These are phyloP conservation scores for Podila verticillata DNA, from an alignment of 192 early-diverging fungal genomes.

Conservation along the genomic window DNA sequence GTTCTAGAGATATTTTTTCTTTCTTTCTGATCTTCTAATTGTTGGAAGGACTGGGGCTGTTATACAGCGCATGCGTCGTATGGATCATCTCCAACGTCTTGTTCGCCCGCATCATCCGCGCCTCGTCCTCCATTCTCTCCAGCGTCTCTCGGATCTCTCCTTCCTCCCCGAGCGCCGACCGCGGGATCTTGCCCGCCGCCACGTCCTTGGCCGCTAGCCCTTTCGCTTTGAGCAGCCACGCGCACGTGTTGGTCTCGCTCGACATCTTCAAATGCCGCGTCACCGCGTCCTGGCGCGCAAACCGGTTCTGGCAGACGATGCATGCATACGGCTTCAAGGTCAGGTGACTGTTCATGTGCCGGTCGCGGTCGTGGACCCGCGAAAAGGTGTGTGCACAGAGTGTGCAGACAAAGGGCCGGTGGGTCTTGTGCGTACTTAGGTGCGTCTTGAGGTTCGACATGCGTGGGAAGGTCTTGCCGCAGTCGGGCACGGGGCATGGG, in stretches of 20 bases:
- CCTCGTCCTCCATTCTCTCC: slow-evolving; percentile 26
- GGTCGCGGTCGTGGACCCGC: slow-evolving; percentile 80
- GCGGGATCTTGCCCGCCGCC: slow-evolving; percentile 6
- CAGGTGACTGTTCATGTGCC: slow-evolving; percentile 79
- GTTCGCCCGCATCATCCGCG: slow-evolving; percentile 2
- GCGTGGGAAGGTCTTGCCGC: slow-evolving; percentile 72
- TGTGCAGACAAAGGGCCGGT: slow-evolving; percentile 71
- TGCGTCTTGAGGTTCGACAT: slow-evolving; percentile 79
- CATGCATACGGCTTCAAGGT: slow-evolving; percentile 76
- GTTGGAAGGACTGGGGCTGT: too few species aligned
- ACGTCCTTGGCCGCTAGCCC: slow-evolving; percentile 22
- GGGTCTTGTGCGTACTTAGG: slow-evolving; percentile 67
- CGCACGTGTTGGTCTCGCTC: slow-evolving; percentile 27
- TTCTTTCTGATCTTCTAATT: too few species aligned
- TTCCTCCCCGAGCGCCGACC: slow-evolving; percentile 17
- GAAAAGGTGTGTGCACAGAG: slow-evolving; percentile 81
- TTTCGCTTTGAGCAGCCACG: slow-evolving; percentile 21
- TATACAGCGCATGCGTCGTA: too few species aligned
- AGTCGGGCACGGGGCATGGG: slow-evolving; percentile 34
- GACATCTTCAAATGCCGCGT: slow-evolving; percentile 47
- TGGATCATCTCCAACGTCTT: slow-evolving; percentile 10
- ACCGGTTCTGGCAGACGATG: slow-evolving; percentile 73
- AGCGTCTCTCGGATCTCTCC: slow-evolving; percentile 12
- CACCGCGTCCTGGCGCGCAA: slow-evolving; percentile 56
- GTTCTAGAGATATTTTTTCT: too few species aligned